These are phyloP conservation scores for Goffeauzyma gilvescens DNA, from an alignment of 768 basidiomycete species.

Conservation along the genomic window DNA sequence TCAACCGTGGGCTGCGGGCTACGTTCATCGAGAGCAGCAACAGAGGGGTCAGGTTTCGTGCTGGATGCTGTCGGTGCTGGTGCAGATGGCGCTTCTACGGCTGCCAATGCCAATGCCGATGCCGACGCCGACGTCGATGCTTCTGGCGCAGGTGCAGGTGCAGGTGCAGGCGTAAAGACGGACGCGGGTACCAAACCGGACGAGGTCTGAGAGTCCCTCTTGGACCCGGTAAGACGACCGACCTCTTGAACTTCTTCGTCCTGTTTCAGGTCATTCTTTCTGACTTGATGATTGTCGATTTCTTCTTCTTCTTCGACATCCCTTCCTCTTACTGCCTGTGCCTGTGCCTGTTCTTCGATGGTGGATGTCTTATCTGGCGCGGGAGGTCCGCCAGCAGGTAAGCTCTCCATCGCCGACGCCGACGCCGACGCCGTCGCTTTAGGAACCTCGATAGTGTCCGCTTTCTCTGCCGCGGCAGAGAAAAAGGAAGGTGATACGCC, in stretches of 20 bases:
- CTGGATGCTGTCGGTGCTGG: constrained; percentile 3
- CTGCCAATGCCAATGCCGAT: constrained; percentile 1
- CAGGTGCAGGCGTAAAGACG: constrained; percentile 1
- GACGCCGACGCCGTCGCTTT: no score
- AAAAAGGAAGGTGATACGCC: no score
- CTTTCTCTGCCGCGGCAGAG: no score
- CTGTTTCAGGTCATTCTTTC: constrained; percentile 1
- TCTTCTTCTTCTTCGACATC: constrained; percentile 3
- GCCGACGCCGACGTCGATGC: no score
- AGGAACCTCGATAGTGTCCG: no score
- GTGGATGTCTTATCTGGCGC: neutral
- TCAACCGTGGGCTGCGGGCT: neutral
- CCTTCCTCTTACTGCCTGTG: constrained; percentile 1
- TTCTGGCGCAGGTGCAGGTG: constrained; percentile 2
- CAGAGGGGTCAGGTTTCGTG: constrained; percentile 1
- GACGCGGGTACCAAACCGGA: no score
- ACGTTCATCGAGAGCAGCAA: neutral
- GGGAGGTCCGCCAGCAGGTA: no score
- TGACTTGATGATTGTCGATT: no score
- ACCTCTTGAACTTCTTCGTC: neutral
- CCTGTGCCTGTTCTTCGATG: neutral
- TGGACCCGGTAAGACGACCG: no score
- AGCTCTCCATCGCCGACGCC: no score
- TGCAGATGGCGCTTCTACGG: constrained; percentile 4
- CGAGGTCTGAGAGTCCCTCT: no score